Percentiles rank a stretch among this genome's conserved stretches.
phyloP scores from a whole-genome alignment of 139 green algal species.

The Chara braunii region DNA sequence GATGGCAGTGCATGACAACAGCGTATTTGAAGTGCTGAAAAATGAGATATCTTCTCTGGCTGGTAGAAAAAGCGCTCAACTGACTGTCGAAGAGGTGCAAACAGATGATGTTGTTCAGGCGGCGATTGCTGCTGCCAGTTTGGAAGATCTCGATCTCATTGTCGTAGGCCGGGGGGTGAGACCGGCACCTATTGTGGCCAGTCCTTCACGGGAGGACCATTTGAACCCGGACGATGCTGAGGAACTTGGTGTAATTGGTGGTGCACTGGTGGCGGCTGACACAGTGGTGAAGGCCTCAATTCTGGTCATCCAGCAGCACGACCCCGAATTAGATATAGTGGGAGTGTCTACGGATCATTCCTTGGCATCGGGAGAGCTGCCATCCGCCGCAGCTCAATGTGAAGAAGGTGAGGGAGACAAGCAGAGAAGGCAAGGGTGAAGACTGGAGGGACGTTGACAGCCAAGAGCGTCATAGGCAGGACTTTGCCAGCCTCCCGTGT shows the following conservation, averaged over 20 bases:
- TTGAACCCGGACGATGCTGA: not conserved
- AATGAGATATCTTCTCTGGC: no score
- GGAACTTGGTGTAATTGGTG: constrained; percentile 15
- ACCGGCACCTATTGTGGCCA: not conserved
- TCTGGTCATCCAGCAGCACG: constrained; percentile 33
- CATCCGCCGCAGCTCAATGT: no score
- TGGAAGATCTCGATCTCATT: constrained; percentile 6
- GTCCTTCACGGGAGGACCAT: not conserved
- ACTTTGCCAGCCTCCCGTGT: no score
- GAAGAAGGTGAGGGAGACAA: no score
- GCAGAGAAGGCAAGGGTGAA: no score
- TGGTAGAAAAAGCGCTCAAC: no score
- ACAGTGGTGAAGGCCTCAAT: constrained; percentile 13
- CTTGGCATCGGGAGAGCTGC: no score
- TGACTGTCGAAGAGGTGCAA: constrained; percentile 8
- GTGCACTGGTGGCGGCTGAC: not conserved
- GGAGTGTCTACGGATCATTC: no score
- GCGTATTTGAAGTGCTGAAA: no score
- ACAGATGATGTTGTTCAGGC: constrained; percentile 16
- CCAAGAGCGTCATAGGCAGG: no score
- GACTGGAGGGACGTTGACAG: no score
- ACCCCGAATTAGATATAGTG: constrained; percentile 12
- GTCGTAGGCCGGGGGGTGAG: constrained; percentile 15
- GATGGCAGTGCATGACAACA: not conserved
- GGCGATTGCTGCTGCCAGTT: not conserved